phyloP scores from a whole-genome alignment of 2,329 filamentous ascomycete genomes.

The Colletotrichum higginsianum region DNA sequence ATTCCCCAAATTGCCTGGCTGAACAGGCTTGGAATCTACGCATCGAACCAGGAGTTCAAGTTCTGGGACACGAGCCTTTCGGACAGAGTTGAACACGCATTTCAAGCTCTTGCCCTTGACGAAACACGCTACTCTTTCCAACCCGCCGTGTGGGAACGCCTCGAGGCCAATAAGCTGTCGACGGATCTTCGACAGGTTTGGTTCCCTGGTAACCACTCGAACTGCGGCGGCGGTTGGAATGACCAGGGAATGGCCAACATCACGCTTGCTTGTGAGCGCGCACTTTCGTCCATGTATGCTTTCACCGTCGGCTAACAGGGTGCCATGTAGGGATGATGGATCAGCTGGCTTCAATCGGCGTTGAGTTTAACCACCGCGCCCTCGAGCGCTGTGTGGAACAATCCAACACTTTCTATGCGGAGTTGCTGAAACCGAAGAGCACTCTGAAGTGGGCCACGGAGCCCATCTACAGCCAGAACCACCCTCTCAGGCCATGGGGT shows the following conservation, averaged over 20 bases:
- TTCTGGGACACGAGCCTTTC: conserved; percentile 70
- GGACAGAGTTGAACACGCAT: conserved; percentile 68
- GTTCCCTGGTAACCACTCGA: conserved; percentile 81
- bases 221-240: conserved; percentile 78
- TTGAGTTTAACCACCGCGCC: conserved; percentile 62
- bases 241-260: conserved; percentile 62
- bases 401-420: conserved; percentile 46
- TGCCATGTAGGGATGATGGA: conserved; percentile 67
- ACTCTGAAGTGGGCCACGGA: conserved; percentile 60
- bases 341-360: conserved; percentile 65
- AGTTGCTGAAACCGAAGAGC: conserved; percentile 38
- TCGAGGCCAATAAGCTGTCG: conserved; percentile 53
- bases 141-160: conserved; percentile 70
- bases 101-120: conserved; percentile 72
- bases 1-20: conserved; percentile 63
- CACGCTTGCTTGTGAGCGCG: conserved; percentile 55
- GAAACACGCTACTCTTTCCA: conserved; percentile 68
- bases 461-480: conserved; percentile 63
- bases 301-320: not conserved
- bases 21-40: conserved; percentile 62
- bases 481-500: conserved; percentile 64
- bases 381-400: conserved; percentile 58
- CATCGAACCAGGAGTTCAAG: conserved; percentile 63
- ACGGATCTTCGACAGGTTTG: conserved; percentile 68
- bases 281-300: not conserved